Conservation (phyloP, 345 rosid genomes). For the Aurinia saxatilis region DNA sequence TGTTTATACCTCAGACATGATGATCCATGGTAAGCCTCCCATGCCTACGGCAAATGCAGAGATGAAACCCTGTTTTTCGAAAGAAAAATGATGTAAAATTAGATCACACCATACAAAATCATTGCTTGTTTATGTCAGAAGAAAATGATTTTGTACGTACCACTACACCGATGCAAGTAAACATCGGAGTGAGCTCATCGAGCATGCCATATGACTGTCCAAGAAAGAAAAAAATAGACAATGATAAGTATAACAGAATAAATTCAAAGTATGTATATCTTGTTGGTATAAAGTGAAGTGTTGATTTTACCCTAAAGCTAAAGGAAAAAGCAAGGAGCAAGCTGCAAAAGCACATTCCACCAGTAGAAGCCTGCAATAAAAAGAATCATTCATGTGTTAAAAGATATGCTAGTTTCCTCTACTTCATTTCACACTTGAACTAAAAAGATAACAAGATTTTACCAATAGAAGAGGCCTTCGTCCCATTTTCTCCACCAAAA, state of each 20-base stretch:
- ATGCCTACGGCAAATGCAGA: conserved; percentile 35
- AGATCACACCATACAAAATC: background rate
- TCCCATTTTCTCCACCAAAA: conserved; percentile 42
- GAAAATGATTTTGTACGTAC: conserved; percentile 13
- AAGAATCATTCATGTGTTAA: conserved; percentile 1
- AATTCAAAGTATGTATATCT: background rate
- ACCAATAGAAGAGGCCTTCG: conserved; percentile 46
- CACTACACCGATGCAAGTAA: conserved; percentile 28
- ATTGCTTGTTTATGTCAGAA: background rate
- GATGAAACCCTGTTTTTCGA: conserved; percentile 32
- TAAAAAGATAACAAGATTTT: background rate
- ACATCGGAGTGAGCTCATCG: conserved; percentile 30
- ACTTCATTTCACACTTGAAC: background rate
- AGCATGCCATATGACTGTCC: conserved; percentile 23
- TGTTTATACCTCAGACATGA: conserved; percentile 58
- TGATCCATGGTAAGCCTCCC: conserved; percentile 51
- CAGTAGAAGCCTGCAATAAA: conserved; percentile 38
- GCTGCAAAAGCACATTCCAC: conserved; percentile 35
- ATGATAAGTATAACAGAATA: background rate
- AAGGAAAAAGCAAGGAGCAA: conserved; percentile 42
- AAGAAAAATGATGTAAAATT: background rate
- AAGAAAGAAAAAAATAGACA: background rate
- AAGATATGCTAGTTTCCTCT: background rate
- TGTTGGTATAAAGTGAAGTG: background rate
- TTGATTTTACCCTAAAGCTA: conserved; percentile 38